These are phyloP conservation scores for Spergularia azorica DNA, from an alignment of 179 eudicot genomes.

Conservation along the genomic window DNA sequence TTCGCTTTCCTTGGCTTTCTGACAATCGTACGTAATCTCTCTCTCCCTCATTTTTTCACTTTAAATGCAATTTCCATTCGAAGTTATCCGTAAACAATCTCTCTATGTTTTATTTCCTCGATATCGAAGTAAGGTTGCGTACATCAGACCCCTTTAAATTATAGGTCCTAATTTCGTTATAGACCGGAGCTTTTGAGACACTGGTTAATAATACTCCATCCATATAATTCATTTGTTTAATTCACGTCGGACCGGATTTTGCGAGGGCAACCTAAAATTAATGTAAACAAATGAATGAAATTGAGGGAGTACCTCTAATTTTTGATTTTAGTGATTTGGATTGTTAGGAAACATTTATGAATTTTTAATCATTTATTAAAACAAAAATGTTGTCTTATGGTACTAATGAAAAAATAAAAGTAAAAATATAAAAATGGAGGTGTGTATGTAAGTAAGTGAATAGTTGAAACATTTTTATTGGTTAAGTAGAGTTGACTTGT, in stretches of 20 bases:
- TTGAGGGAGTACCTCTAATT: too few relatives aligned
- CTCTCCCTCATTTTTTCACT: not conserved
- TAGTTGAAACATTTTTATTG: slow-evolving; percentile 1
- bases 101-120: too few relatives aligned
- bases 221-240: too few relatives aligned
- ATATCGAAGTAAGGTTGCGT: too few relatives aligned
- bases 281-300: too few relatives aligned
- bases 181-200: too few relatives aligned
- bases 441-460: not conserved
- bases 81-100: too few relatives aligned
- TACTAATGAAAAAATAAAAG: slow-evolving; percentile 12
- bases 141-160: too few relatives aligned
- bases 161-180: too few relatives aligned
- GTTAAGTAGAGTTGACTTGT: slow-evolving; percentile 26
- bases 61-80: not conserved
- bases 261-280: too few relatives aligned
- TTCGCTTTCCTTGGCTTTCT: slow-evolving; percentile 61
- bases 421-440: not conserved
- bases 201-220: too few relatives aligned
- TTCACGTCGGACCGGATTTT: too few relatives aligned
- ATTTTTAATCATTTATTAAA: not conserved
- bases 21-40: slow-evolving; percentile 40
- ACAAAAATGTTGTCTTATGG: not conserved
- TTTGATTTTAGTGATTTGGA: not conserved
- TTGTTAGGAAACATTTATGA: not conserved